Conservation (phyloP, 2,329 filamentous ascomycete species). For the Neopestalotiopsis rosae region DNA sequence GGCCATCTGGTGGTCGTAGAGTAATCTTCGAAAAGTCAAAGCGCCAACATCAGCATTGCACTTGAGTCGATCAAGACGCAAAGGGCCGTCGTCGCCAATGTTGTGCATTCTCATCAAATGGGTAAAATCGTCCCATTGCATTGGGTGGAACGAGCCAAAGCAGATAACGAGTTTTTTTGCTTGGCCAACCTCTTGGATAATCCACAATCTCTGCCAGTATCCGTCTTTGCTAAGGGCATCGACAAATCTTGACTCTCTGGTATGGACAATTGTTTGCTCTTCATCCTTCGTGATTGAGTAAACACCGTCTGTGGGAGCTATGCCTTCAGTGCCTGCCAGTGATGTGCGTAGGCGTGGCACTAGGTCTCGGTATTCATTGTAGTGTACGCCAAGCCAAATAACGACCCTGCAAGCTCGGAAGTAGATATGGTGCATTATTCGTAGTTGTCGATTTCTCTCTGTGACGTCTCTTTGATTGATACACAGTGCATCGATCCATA, state of each 20-base stretch:
- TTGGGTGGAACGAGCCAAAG: slow-evolving; percentile 22
- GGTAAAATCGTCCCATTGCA: slow-evolving; percentile 27
- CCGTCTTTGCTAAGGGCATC: slow-evolving; percentile 22
- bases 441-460: slow-evolving; percentile 28
- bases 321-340: background rate
- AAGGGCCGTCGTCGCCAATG: slow-evolving; percentile 19
- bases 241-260: slow-evolving; percentile 14
- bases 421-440: slow-evolving; percentile 31
- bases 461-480: slow-evolving; percentile 29
- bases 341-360: background rate
- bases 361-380: slow-evolving; percentile 9
- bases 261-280: background rate
- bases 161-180: slow-evolving; percentile 30
- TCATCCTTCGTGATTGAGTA: background rate
- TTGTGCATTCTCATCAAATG: slow-evolving; percentile 23
- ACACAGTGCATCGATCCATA: slow-evolving; percentile 32
- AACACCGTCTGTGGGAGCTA: background rate
- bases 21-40: slow-evolving; percentile 27
- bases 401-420: slow-evolving; percentile 25
- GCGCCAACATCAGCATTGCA: slow-evolving; percentile 19
- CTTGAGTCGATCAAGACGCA: slow-evolving; percentile 26
- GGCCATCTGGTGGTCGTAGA: slow-evolving; percentile 29
- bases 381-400: slow-evolving; percentile 27
- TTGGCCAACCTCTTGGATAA: slow-evolving; percentile 34
- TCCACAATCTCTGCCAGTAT: slow-evolving; percentile 31